Evolutionary conservation across 495 filamentous ascomycete genomes (phyloP), one percentile per base, ranked within the genome.

Genomic region (Penicillium longicatenatum): DNA sequence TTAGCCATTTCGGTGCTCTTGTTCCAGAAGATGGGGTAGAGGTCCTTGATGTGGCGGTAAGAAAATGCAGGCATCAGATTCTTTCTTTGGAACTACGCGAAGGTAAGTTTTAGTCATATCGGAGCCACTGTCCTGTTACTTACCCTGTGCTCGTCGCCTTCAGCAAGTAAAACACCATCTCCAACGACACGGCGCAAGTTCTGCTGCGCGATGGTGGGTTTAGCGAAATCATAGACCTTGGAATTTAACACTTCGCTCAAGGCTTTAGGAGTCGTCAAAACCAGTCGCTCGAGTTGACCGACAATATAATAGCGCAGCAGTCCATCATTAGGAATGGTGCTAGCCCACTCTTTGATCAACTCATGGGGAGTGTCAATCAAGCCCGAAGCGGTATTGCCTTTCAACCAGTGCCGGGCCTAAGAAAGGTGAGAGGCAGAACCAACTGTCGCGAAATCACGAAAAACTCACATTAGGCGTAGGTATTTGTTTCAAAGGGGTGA

Each of bases 51-150:
- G 63, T 96, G 93, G 17, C 90, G 81, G 66, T 89, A 96, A 12
- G 86, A 76, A 65, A 97, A 98, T 0, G 91, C 92, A 1, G 92
- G 92, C 78, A 89, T 84, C 2, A 97, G 78, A 49, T 87, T 85
- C 63, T 86, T 90, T 12, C 93, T 80, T 78, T 96, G 92, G 16
- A 77, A 46, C 74, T 77, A 47, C 16, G 21, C 4, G 3, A 26
- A 14, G 5, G 11, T 52, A 26, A 52, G 35, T 29, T 52, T 43
- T 5, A 17, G 5, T 24, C 10, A 8, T 17, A 16, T 22, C 24
- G 31, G 41, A 21, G 7, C 7, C 8, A 9, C n/a, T 12, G 17
- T n/a, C 0, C 4, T 12, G 6, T 41, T 1, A 2, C 58, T 9
- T 52, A 79, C 76, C 76, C 87, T 91, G 66, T 96, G 92, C 57